A percentile compares a stretch with the other conserved stretches of the same genome.
Conservation (phyloP, 352 stramenopile genomes). For the Globisporangium carolinianum region DNA sequence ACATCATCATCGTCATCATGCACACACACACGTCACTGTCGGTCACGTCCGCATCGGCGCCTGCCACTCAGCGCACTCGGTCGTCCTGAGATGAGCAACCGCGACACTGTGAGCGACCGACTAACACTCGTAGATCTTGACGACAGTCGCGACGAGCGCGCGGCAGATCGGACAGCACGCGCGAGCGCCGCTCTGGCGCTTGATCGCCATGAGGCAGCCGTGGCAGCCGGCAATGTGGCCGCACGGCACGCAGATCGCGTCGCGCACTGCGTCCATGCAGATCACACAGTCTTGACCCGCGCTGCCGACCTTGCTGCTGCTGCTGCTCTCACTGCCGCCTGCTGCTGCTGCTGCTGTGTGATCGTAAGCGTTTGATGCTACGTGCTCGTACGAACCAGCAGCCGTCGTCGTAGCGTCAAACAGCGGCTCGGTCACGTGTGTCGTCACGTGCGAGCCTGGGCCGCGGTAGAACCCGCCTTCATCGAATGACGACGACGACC, state of each 20-base stretch:
- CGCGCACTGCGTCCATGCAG: slow-evolving; percentile 32
- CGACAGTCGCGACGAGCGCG: slow-evolving; percentile 27
- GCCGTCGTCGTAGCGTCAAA: background rate
- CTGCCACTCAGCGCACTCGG: too few relatives aligned
- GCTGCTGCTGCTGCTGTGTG: background rate
- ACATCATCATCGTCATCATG: too few relatives aligned
- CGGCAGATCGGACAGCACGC: slow-evolving; percentile 45
- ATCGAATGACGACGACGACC: too few relatives aligned
- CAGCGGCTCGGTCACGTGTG: too few relatives aligned
- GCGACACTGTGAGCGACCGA: background rate
- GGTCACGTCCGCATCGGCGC: too few relatives aligned
- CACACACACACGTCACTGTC: too few relatives aligned
- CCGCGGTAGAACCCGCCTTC: slow-evolving; percentile 4
- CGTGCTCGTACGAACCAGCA: background rate
- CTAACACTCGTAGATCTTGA: slow-evolving; percentile 40
- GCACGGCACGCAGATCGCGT: slow-evolving; percentile 48
- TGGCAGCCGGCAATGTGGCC: slow-evolving; percentile 45
- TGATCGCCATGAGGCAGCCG: slow-evolving; percentile 29
- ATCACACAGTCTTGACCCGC: slow-evolving; percentile 27
- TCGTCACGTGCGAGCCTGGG: slow-evolving; percentile 3
- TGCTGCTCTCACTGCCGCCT: background rate
- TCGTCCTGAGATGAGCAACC: background rate
- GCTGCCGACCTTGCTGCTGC: background rate
- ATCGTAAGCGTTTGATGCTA: too few relatives aligned
- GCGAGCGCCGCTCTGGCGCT: slow-evolving; percentile 13